Evolutionary conservation across 768 basidiomycete species (phyloP).

Genomic region (Suillus subaureus): DNA sequence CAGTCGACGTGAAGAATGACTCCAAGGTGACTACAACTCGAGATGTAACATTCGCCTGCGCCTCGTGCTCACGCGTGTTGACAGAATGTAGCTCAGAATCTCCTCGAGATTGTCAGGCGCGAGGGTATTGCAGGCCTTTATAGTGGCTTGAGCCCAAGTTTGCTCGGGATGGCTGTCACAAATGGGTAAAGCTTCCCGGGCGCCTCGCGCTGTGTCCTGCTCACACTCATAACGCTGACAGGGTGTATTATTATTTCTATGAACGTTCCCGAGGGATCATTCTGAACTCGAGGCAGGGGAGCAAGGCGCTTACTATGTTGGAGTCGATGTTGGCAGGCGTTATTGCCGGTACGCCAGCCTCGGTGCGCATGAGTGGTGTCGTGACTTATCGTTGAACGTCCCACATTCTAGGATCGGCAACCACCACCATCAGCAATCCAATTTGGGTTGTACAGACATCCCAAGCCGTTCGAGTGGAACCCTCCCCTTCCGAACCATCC

Average conservation of each 20-base stretch:
- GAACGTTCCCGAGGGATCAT: constrained; percentile 66
- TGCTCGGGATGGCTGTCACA: constrained; percentile 90
- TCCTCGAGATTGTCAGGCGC: constrained; percentile 75
- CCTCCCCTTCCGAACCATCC: constrained; percentile 28
- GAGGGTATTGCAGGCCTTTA: constrained; percentile 89
- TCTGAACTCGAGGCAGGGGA: constrained; percentile 53
- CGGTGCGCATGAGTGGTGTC: not conserved
- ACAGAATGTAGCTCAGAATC: constrained; percentile 66
- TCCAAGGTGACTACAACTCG: constrained; percentile 53
- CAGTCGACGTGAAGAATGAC: constrained; percentile 82
- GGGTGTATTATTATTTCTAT: constrained; percentile 94
- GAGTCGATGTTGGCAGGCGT: constrained; percentile 90
- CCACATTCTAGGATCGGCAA: constrained; percentile 68
- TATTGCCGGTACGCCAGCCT: constrained; percentile 65
- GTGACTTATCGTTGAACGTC: not conserved
- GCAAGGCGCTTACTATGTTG: constrained; percentile 75
- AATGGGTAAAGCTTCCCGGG: constrained; percentile 63
- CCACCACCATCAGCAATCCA: constrained; percentile 88
- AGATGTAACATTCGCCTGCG: not conserved
- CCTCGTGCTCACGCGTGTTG: constrained; percentile 9
- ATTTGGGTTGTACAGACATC: constrained; percentile 97
- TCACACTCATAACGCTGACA: constrained; percentile 28
- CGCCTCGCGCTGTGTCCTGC: not conserved
- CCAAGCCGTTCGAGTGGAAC: constrained; percentile 67
- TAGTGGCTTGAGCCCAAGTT: constrained; percentile 80